Evolutionary conservation across 768 basidiomycete genomes (phyloP).

Genomic region (Suillus weaverae): DNA sequence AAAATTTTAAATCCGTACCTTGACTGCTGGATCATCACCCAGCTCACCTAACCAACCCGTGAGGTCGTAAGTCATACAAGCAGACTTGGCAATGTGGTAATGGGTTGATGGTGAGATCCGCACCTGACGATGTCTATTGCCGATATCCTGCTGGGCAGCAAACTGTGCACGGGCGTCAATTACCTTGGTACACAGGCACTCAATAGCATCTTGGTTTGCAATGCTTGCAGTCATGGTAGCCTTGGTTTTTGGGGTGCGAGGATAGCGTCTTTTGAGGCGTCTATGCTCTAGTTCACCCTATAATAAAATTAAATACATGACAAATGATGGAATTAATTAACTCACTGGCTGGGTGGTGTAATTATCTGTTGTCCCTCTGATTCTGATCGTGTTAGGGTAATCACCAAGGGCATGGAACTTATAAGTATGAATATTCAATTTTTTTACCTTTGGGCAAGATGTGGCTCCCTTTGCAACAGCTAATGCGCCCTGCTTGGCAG

Average conservation of each 20-base stretch:
- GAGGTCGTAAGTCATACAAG: constrained; percentile 11
- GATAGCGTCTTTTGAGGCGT: constrained; percentile 36
- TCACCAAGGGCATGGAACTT: constrained; percentile 13
- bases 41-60: constrained; percentile 12
- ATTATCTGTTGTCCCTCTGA: constrained; percentile 35
- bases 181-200: constrained; percentile 20
- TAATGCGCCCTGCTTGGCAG: not conserved
- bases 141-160: not conserved
- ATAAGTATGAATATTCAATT: constrained; percentile 11
- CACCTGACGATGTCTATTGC: not conserved
- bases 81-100: constrained; percentile 22
- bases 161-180: not conserved
- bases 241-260: constrained; percentile 33
- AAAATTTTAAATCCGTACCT: not conserved
- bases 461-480: not conserved
- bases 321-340: not conserved
- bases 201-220: constrained; percentile 19
- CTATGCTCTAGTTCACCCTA: constrained; percentile 41
- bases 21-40: constrained; percentile 27
- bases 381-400: constrained; percentile 9
- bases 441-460: not conserved
- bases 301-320: not conserved
- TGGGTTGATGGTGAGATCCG: constrained; percentile 11
- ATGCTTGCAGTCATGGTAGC: constrained; percentile 27
- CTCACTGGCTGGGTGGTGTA: constrained; percentile 23